These are phyloP conservation scores for Hypomontagnella submonticulosa DNA, from an alignment of 495 filamentous ascomycete species.

Conservation along the genomic window DNA sequence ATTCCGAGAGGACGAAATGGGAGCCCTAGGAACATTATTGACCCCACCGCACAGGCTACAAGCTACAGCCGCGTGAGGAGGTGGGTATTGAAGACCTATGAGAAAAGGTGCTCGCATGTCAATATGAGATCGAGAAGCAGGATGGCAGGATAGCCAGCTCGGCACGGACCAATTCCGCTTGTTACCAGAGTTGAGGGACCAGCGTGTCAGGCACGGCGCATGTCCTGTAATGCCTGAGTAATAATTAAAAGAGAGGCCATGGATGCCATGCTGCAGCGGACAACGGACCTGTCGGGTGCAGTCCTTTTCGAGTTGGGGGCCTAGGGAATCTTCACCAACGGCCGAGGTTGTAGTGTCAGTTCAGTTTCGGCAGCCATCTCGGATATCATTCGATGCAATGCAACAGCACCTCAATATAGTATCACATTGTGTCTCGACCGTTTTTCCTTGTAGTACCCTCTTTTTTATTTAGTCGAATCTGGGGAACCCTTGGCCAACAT, in stretches of 20 bases:
- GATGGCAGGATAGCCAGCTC: conserved; percentile 17
- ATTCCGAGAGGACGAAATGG: conserved; percentile 25
- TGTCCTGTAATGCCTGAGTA: conserved; percentile 42
- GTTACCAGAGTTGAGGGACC: conserved; percentile 27
- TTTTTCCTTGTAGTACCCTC: conserved; percentile 32
- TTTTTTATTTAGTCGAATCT: conserved; percentile 42
- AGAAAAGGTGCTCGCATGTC: conserved; percentile 9
- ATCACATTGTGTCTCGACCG: conserved; percentile 28
- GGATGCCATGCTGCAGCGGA: conserved; percentile 14
- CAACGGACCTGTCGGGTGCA: conserved; percentile 25
- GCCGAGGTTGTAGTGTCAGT: conserved; percentile 42
- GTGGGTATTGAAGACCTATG: conserved; percentile 34
- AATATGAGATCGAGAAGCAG: conserved; percentile 21
- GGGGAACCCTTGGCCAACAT: conserved; percentile 40
- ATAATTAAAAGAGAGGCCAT: conserved; percentile 15
- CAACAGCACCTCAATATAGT: conserved; percentile 41
- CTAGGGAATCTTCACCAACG: conserved; percentile 31
- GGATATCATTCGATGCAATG: conserved; percentile 42
- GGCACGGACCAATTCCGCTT: conserved; percentile 25
- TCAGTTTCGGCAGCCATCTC: conserved; percentile 44
- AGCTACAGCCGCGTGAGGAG: conserved; percentile 25
- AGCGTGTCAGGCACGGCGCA: conserved; percentile 27
- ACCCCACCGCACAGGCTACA: conserved; percentile 37
- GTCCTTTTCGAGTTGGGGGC: conserved; percentile 16
- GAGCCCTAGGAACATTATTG: conserved; percentile 35